Conservation (phyloP, 129 eudicot species). For the Silybum marianum region DNA sequence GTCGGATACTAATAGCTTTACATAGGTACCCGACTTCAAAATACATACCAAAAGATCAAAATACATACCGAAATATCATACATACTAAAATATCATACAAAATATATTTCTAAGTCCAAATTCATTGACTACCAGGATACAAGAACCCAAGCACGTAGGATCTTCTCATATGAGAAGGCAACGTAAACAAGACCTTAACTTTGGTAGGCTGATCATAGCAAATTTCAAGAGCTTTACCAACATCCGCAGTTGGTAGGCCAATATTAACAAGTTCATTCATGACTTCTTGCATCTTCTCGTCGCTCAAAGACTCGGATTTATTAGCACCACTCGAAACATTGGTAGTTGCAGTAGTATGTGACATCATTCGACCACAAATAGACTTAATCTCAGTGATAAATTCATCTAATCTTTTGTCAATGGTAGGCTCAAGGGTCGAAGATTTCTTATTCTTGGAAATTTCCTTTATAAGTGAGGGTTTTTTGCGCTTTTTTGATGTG, state of each 20-base stretch:
- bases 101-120: not conserved
- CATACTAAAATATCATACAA: not conserved
- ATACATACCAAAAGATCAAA: not conserved
- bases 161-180: not conserved
- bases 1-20: not conserved
- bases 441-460: constrained; percentile 1
- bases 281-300: not conserved
- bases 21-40: not conserved
- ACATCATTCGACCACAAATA: not conserved
- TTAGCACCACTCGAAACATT: not conserved
- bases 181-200: not conserved
- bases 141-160: not conserved
- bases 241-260: not conserved
- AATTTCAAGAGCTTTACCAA: constrained; percentile 4
- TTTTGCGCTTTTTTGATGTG: not conserved
- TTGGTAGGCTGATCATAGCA: not conserved
- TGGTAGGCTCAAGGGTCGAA: not conserved
- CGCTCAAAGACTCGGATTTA: not conserved
- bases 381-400: not conserved
- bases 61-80: not conserved
- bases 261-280: not conserved
- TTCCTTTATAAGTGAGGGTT: not conserved
- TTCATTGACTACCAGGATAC: not conserved
- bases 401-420: constrained; percentile 2
- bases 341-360: not conserved